Evolutionary conservation across 257 asterid genomes (phyloP), one percentile per base, ranked within the genome.

Genomic region (Anisodus acutangulus): DNA sequence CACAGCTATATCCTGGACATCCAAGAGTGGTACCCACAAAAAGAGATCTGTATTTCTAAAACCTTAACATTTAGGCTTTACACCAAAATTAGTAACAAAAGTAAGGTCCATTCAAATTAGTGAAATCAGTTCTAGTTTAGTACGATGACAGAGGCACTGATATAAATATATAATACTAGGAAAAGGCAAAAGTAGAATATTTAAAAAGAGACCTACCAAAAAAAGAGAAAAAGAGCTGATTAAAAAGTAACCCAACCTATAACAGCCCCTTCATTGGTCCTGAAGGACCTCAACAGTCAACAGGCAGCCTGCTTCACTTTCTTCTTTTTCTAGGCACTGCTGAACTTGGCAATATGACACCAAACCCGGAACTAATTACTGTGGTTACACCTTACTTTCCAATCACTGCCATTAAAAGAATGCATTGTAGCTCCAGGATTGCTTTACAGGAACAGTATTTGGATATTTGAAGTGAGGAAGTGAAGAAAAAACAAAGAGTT

Each of bases 391-490:
- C 69, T 8, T 63, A 9, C 35, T 9, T 9, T 26, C 39, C 39
- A 5, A n/a, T 59, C 31, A 3, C 41, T 22, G 70, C 70, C 70
- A 63, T 31, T 62, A 26, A 63, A 63, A 9, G 37, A 22, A 19
- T 63, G 70, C 7, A 63, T 19, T 63, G 70, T 7, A 63, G 15
- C 41, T 63, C 70, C 41, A 15, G 7, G 0, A 6, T 22, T 22
- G 70, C 70, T 63, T 63, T 22, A 63, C 70, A 22, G 70, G 70
- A 63, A 4, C 70, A 63, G 15, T 63, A 22, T 63, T 63, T 63
- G 70, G 16, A 22, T n/a, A 17, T n/a, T 60, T 60, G 67, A 59
- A 59, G 10, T 17, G 66, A 59, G 22, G 9, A 59, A 59, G 66
- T 59, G 66, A 59, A 59, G 10, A 26, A 9, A 63, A 22, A 59